Base-by-base conservation (phyloP, 768 basidiomycete genomes). In the Leccinum rimulosum region DNA sequence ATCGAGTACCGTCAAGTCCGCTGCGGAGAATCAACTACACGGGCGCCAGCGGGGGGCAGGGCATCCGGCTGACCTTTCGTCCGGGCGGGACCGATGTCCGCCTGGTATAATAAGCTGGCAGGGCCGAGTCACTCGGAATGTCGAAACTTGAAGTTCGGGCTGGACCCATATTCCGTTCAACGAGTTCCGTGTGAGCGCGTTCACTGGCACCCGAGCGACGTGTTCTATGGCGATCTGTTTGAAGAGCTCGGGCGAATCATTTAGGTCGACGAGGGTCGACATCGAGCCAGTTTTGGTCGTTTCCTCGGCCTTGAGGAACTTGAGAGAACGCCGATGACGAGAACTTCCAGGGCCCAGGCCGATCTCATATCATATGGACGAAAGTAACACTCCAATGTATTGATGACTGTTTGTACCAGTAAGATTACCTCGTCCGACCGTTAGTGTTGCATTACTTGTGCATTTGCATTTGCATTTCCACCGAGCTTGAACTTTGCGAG, bases 211-310 rank as follows among this genome's bases (percentile, higher is more conserved):
- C 11, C 79, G 71, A 2, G 76, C 61, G 30, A 86, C 76, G n/a
- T 83, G 79, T 40, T 81, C 78, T 55, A 80, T 77, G 0, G 79
- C 74, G 17, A 80, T 55, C 45, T 83, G 81, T 61, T 83, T 85
- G 76, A 89, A 85, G n/a, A 78, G 56, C 27, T 82, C 84, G 14
- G 84, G 82, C 22, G 85, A 84, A 59, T 83, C 9, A 3, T 31
- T 87, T 17, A 79, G 80, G 58, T 88, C 86, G 4, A 57, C 58
- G 50, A 74, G 69, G 1, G 66, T 31, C 30, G 30, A 59, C 14
- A 61, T 58, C 2, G 35, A 6, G 12, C 60, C 22, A 1, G 55
- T 55, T 11, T 49, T 38, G 6, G 55, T 59, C 25, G 70, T 67
- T 15, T 68, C 4, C 33, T 33, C 33, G 22, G 22, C 22, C 33